These are phyloP conservation scores for Noccaea bulbosa DNA, from an alignment of 345 rosid genomes.

Conservation along the genomic window DNA sequence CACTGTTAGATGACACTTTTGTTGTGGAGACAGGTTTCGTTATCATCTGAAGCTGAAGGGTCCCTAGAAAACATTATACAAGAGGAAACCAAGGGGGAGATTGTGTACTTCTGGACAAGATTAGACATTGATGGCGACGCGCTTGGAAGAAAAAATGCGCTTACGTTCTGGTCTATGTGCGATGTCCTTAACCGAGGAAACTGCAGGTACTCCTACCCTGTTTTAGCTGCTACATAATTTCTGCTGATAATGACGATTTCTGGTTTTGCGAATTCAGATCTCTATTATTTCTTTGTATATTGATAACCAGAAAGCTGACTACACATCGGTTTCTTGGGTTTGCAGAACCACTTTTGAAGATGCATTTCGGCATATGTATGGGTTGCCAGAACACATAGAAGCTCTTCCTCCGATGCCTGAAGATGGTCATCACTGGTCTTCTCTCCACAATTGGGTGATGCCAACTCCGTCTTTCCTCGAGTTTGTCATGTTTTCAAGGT, in stretches of 20 bases:
- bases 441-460: constrained; percentile 97
- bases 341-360: constrained; percentile 75
- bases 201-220: constrained; percentile 58
- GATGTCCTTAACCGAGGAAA: constrained; percentile 71
- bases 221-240: constrained; percentile 2
- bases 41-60: constrained; percentile 63
- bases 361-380: constrained; percentile 82
- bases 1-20: constrained; percentile 21
- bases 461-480: constrained; percentile 95
- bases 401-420: constrained; percentile 97
- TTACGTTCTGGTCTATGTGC: constrained; percentile 78
- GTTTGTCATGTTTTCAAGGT: constrained; percentile 91
- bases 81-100: constrained; percentile 62
- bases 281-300: background rate
- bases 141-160: constrained; percentile 47
- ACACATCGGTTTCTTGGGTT: background rate
- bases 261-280: background rate
- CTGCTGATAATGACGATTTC: background rate
- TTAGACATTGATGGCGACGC: constrained; percentile 56
- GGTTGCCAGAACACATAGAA: constrained; percentile 65
- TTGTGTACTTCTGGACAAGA: constrained; percentile 71
- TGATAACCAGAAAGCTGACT: background rate
- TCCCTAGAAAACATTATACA: constrained; percentile 63
- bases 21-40: constrained; percentile 55
- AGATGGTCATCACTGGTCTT: constrained; percentile 91